Conservation (phyloP, 1,139 yeast species). For the Tardiomyces digboiensis region DNA sequence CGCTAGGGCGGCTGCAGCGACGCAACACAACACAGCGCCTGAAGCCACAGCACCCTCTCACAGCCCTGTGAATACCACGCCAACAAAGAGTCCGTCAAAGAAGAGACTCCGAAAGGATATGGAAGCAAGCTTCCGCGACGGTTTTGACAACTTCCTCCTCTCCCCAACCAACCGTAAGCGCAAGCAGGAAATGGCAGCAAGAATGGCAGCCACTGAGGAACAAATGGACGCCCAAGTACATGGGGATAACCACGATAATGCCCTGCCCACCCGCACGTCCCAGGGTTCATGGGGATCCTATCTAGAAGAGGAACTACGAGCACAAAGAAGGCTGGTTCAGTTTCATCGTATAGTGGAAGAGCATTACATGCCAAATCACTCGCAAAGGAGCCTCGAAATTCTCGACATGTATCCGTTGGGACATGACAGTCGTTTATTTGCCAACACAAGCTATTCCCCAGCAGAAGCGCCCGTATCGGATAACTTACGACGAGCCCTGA, state of each 20-base stretch:
- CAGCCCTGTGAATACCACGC: slow-evolving; percentile 1
- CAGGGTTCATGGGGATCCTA: slow-evolving; percentile 1
- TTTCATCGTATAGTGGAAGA: slow-evolving; percentile 32
- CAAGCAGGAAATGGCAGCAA: slow-evolving; percentile 3
- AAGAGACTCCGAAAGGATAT: slow-evolving; percentile 11
- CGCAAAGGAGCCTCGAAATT: not conserved
- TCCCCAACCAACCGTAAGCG: slow-evolving; percentile 3
- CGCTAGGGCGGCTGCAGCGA: slow-evolving; percentile 9
- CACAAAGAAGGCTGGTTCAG: slow-evolving; percentile 17
- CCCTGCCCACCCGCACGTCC: too few relatives aligned
- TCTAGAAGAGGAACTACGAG: slow-evolving; percentile 5
- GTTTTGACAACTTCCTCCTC: slow-evolving; percentile 12
- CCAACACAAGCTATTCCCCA: slow-evolving; percentile 29
- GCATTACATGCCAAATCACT: slow-evolving; percentile 13
- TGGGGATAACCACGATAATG: too few relatives aligned
- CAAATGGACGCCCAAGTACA: too few relatives aligned
- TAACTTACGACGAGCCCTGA: not conserved
- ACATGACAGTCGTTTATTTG: slow-evolving; percentile 19
- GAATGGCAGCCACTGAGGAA: slow-evolving; percentile 1
- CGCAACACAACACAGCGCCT: not conserved
- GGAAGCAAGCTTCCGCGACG: slow-evolving; percentile 19
- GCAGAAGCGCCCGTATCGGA: slow-evolving; percentile 10
- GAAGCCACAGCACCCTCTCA: not conserved
- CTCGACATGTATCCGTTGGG: not conserved
- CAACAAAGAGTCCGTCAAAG: slow-evolving; percentile 6